Conservation (phyloP, 495 filamentous ascomycete species). For the Parachaetomium inaequale region DNA sequence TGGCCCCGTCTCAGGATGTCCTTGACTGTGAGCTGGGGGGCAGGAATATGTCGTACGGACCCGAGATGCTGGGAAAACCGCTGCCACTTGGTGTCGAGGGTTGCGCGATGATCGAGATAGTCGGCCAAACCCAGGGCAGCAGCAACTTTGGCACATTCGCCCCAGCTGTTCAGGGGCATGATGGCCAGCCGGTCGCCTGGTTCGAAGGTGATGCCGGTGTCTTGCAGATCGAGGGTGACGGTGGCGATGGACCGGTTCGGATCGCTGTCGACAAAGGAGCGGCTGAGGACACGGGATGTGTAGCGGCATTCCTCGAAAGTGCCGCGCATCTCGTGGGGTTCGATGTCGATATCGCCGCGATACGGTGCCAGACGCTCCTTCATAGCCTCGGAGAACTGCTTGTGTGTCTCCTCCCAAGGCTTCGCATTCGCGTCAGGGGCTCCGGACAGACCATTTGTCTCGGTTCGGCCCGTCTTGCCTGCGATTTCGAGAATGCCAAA, state of each 20-base stretch:
- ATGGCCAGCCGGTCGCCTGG: slow-evolving; percentile 49
- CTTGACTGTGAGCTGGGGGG: slow-evolving; percentile 39
- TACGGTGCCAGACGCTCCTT: slow-evolving; percentile 49
- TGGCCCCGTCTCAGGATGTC: slow-evolving; percentile 49
- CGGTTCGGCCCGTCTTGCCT: slow-evolving; percentile 48
- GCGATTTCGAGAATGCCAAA: slow-evolving; percentile 53
- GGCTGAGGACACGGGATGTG: slow-evolving; percentile 38
- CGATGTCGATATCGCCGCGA: slow-evolving; percentile 39
- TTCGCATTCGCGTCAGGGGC: slow-evolving; percentile 36
- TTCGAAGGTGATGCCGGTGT: slow-evolving; percentile 49
- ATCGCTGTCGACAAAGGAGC: slow-evolving; percentile 44
- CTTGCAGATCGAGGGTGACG: slow-evolving; percentile 44
- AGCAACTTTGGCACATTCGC: slow-evolving; percentile 47
- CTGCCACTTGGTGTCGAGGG: slow-evolving; percentile 38
- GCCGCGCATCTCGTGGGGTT: slow-evolving; percentile 50
- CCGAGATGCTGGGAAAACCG: slow-evolving; percentile 45
- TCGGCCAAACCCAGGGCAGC: slow-evolving; percentile 43
- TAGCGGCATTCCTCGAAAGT: slow-evolving; percentile 52
- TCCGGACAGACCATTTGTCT: slow-evolving; percentile 49
- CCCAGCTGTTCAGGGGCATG: slow-evolving; percentile 50
- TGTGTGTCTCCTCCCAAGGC: slow-evolving; percentile 51
- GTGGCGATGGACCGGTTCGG: slow-evolving; percentile 42
- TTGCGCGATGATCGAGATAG: slow-evolving; percentile 36
- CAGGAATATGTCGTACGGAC: slow-evolving; percentile 32
- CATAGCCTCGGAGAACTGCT: slow-evolving; percentile 51